Conservation (phyloP, 352 stramenopile genomes). For the Blastocystis hominis region DNA sequence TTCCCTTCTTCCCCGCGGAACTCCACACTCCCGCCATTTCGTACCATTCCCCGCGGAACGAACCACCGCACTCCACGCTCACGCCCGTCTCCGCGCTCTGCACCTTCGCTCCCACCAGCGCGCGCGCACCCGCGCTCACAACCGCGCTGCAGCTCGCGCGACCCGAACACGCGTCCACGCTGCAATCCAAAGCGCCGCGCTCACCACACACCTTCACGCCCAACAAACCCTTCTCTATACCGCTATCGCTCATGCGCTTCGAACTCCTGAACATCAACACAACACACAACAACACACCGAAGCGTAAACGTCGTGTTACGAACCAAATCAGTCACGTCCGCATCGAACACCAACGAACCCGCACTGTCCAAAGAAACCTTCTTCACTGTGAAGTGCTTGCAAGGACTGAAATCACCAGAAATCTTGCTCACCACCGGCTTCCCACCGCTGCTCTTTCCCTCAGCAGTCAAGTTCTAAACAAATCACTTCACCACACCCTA, state of each 20-base stretch:
- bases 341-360: neutral
- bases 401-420: neutral
- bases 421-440: slow-evolving; percentile 32
- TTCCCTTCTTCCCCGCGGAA: neutral
- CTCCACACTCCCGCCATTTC: neutral
- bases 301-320: neutral
- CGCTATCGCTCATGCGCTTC: neutral
- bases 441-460: neutral
- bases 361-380: neutral
- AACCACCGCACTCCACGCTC: neutral
- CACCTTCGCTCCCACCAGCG: neutral
- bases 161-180: neutral
- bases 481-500: neutral
- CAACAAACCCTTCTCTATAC: neutral
- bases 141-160: neutral
- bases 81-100: neutral
- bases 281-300: neutral
- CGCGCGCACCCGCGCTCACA: neutral
- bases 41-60: neutral
- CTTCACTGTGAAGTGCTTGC: neutral
- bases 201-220: neutral
- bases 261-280: neutral
- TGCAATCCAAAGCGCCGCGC: neutral
- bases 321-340: neutral
- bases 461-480: neutral